Evolutionary conservation across 2,329 filamentous ascomycete species (phyloP), one percentile per base, ranked within the genome.

Genomic region (Onygenales sp.): DNA sequence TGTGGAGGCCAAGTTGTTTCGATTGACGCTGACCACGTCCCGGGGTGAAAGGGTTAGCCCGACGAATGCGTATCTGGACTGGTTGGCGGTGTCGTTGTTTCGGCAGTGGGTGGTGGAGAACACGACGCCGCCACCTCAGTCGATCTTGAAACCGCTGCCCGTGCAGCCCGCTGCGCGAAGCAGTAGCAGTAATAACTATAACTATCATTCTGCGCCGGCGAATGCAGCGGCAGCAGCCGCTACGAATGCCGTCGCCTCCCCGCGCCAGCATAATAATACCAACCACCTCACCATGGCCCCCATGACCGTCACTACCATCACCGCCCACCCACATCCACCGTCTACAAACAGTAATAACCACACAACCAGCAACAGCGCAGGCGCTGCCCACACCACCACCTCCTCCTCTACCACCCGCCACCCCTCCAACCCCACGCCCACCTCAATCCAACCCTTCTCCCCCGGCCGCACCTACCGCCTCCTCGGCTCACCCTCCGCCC

Each of bases 71-170:
- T 95, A 91, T 67, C 76, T 95, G 21, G 89, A 95, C 70, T 96
- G 91, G 91, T 80, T 95, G 6, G 89, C 84, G 14, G 82, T 95
- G 48, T 88, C 83, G 42, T 75, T 95, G 10, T 97, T 96, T 71
- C 81, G 92, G 3, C 89, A 95, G 69, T 96, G 91, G 90, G 77
- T 96, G 6, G 88, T 89, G 3, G 91, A 96, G 62, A 92, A 90
- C 67, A 95, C 88, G 4, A 86, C 87, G 2, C 86, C 88, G 0
- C 79, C 85, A 3, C 82, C 82, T 0, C 70, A 77, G 0, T 75
- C 79, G 2, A 70, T 76, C 56, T 58, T 74, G 60, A 69, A 73
- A 57, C 14, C 49, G n/a, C 37, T 54, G 37, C 40, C 52, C 8
- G 33, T 37, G 21, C 47, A 55, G 17, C 44, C 47, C 32, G 13